Evolutionary conservation across 2,329 filamentous ascomycete species (phyloP).

Genomic region (Acephala macrosclerotiorum): DNA sequence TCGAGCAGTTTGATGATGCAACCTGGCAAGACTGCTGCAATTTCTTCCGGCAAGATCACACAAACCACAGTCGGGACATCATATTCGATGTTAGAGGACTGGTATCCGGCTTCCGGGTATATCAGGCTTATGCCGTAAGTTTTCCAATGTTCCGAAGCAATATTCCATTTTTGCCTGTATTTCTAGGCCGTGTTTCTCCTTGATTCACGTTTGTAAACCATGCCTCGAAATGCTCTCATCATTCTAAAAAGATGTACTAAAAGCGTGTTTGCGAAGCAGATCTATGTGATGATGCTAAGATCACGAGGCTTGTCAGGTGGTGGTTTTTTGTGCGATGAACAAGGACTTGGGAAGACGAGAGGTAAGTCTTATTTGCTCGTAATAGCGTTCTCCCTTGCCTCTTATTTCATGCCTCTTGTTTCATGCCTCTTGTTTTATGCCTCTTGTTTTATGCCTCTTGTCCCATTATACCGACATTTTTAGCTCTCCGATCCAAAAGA

Average conservation of each 20-base stretch:
- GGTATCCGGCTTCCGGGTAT: background rate
- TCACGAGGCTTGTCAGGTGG: background rate
- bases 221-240: too few relatives aligned
- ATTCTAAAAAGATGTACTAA: too few relatives aligned
- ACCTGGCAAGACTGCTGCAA: background rate
- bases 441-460: too few relatives aligned
- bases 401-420: background rate
- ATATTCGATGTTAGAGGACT: background rate
- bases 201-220: too few relatives aligned
- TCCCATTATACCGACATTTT: too few relatives aligned
- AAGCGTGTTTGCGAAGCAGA: too few relatives aligned
- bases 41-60: background rate
- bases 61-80: background rate
- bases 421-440: too few relatives aligned
- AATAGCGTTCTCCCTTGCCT: background rate
- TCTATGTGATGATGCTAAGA: background rate
- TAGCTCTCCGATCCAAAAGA: too few relatives aligned
- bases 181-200: too few relatives aligned
- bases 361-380: background rate
- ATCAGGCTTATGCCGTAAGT: background rate
- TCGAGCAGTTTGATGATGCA: background rate
- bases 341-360: constrained; percentile 3
- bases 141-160: background rate
- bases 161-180: background rate
- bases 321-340: background rate